Percentiles rank a stretch among this genome's conserved stretches.
These are phyloP conservation scores for Zalerion maritima DNA, from an alignment of 495 filamentous ascomycete species.

Conservation along the genomic window DNA sequence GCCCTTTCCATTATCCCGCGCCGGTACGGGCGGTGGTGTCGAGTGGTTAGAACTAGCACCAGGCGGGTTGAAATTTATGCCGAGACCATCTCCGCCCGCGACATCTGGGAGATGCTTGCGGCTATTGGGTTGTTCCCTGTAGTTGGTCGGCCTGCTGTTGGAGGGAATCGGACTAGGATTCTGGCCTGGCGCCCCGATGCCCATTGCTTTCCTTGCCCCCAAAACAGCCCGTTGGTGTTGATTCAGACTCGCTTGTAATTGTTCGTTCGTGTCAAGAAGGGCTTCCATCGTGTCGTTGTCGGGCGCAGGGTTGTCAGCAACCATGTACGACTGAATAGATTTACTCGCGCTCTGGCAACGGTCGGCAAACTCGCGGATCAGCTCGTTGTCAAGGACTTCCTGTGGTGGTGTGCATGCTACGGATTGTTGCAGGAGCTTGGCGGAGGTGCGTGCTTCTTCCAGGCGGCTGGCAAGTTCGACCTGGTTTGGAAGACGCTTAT, in stretches of 20 bases:
- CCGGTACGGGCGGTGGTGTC: slow-evolving; percentile 11
- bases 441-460: slow-evolving; percentile 78
- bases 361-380: slow-evolving; percentile 84
- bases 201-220: slow-evolving; percentile 46
- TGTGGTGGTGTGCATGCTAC: slow-evolving; percentile 63
- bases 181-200: slow-evolving; percentile 9
- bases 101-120: no score
- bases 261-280: slow-evolving; percentile 89
- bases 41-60: slow-evolving; percentile 5
- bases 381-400: slow-evolving; percentile 66
- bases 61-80: slow-evolving; percentile 1
- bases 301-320: slow-evolving; percentile 57
- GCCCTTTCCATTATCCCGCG: slow-evolving; percentile 24
- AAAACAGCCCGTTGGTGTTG: slow-evolving; percentile 72
- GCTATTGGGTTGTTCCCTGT: no score
- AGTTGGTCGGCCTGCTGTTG: no score
- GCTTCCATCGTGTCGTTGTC: slow-evolving; percentile 88
- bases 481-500: slow-evolving; percentile 47
- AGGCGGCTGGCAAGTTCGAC: slow-evolving; percentile 72
- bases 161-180: slow-evolving; percentile 7
- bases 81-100: slow-evolving; percentile 3
- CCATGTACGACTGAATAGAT: slow-evolving; percentile 72
- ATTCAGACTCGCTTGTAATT: slow-evolving; percentile 59
- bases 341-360: slow-evolving; percentile 68
- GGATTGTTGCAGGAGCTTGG: slow-evolving; percentile 79